phyloP scores from a whole-genome alignment of 164 flowering plant genomes.

The Litsea cubeba region DNA sequence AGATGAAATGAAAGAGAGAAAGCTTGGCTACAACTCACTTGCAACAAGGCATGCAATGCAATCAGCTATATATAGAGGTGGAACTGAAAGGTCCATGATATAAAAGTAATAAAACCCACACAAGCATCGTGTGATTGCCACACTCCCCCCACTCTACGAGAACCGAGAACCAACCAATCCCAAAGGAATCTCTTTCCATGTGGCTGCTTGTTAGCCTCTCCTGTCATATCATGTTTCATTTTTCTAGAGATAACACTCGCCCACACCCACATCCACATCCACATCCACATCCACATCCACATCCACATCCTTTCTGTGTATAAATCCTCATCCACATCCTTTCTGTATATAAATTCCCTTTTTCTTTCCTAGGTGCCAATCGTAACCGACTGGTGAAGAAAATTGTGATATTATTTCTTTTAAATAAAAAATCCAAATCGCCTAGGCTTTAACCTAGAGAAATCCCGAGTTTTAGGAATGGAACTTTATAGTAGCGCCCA shows the following conservation, averaged over 20 bases:
- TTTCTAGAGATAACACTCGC: not conserved
- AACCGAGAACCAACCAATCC: not conserved
- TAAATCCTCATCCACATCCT: no score
- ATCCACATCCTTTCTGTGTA: no score
- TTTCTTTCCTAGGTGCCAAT: no score
- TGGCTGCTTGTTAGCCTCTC: constrained; percentile 2
- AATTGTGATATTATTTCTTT: no score
- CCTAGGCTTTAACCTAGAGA: no score
- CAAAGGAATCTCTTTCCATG: constrained; percentile 12
- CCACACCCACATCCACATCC: no score
- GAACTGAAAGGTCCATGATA: not conserved
- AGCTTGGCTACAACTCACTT: not conserved
- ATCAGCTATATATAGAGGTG: not conserved
- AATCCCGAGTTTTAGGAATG: no score
- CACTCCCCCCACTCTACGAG: not conserved
- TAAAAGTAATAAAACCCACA: not conserved
- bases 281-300: no score
- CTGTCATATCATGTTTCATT: not conserved
- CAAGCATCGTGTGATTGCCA: not conserved
- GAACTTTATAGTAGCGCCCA: no score
- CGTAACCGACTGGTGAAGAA: no score
- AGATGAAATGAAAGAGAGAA: constrained; percentile 1
- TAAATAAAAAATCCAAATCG: no score
- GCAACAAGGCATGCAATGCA: not conserved
- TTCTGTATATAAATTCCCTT: no score